Evolutionary conservation across 768 basidiomycete species (phyloP).

Genomic region (Tulasnella calospora): DNA sequence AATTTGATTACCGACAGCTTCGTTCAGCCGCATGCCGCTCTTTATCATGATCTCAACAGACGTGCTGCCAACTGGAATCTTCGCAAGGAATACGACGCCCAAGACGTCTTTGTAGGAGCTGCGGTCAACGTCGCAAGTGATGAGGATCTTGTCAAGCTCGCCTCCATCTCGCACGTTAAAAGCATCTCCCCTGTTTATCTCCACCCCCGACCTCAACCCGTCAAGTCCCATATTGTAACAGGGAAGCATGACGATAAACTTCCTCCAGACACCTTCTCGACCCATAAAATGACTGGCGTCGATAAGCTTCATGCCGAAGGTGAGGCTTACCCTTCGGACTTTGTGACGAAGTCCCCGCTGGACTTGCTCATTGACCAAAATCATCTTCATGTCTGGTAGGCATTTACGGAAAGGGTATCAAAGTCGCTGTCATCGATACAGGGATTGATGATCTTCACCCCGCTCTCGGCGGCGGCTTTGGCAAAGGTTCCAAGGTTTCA

Average conservation of each 20-base stretch:
- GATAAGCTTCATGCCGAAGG: conserved; percentile 27
- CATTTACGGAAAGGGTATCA: conserved; percentile 22
- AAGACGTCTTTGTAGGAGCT: conserved; percentile 17
- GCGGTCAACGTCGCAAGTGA: conserved; percentile 9
- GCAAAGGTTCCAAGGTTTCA: conserved; percentile 25
- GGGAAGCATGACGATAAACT: conserved; percentile 14
- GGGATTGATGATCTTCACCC: conserved; percentile 26
- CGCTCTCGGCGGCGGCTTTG: conserved; percentile 25
- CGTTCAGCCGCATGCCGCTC: conserved; percentile 18
- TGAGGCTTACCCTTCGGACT: neutral
- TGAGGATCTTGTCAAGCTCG: conserved; percentile 15
- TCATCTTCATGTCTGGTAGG: neutral
- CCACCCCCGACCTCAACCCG: conserved; percentile 12
- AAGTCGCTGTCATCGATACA: conserved; percentile 26
- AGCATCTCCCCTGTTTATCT: conserved; percentile 25
- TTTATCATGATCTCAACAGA: conserved; percentile 19
- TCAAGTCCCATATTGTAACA: conserved; percentile 9
- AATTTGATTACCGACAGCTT: conserved; percentile 52
- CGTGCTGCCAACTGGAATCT: conserved; percentile 12
- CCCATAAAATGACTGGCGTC: conserved; percentile 25
- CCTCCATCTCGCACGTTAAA: neutral
- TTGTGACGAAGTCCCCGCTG: neutral
- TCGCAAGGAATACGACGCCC: conserved; percentile 14
- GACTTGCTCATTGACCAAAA: neutral
- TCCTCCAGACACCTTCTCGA: conserved; percentile 17